Evolutionary conservation across 495 filamentous ascomycete genomes (phyloP), one percentile per base, ranked within the genome.

Genomic region (Penicillium soppii): DNA sequence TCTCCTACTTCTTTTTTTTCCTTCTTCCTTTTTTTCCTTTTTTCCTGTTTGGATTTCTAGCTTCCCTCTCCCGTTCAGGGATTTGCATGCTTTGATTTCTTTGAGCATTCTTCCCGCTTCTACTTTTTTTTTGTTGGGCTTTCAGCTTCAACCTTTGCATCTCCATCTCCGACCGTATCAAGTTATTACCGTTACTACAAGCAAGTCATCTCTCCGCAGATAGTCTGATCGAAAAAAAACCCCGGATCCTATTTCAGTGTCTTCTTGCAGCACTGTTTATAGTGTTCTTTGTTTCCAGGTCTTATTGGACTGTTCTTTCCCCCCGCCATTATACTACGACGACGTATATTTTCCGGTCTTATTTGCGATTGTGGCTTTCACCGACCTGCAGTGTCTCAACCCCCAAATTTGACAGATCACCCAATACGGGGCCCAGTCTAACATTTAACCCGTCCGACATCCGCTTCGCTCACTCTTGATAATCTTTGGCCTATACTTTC

Each of bases 381-480:
- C 36, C 20, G 48, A 36, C 35, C 37, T 45, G 43, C 44, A 39
- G 45, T 40, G 29, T 52, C 38, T 52, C 37, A 48, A 52, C 40
- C 29, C 37, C 46, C 17, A 17, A 46, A 37, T 36, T 30, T 53
- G 50, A 25, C 46, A 54, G 17, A 52, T 52, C 44, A 25, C 43
- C 25, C 15, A 50, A 33, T 35, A 52, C 15, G 12, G 26, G 26
- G 7, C 30, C 27, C 48, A 43, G 38, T 51, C 36, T 53, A 40
- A 43, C 38, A 43, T 46, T 47, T 53, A 57, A 54, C 47, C 42
- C 51, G 16, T 38, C 37, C 54, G 41, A 55, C 53, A 42, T 59
- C 39, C 54, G 29, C 56, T 50, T 51, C 58, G 37, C 39, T 50
- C 50, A 36, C 32, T 55, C 57, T 50, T 49, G 50, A 57, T 57